These are phyloP conservation scores for Podaxis sp. DNA, from an alignment of 768 basidiomycete genomes.

Conservation along the genomic window DNA sequence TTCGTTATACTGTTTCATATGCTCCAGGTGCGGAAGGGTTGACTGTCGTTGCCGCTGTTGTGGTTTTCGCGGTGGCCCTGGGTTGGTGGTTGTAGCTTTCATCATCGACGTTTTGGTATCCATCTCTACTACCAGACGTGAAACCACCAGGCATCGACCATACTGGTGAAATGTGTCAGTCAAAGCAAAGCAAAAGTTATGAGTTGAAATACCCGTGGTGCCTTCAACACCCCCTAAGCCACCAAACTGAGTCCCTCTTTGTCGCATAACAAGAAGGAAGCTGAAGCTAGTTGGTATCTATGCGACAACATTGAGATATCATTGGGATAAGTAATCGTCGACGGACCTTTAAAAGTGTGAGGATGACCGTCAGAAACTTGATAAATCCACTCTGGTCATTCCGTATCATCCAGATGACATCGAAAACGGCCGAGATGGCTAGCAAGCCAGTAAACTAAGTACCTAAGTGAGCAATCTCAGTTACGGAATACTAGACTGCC, in stretches of 20 bases:
- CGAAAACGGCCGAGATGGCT: conserved; percentile 60
- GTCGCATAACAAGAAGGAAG: conserved; percentile 51
- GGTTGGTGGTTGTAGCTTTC: conserved; percentile 35
- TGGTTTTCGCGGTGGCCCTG: conserved; percentile 24
- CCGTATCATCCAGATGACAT: conserved; percentile 67
- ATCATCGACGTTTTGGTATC: conserved; percentile 65
- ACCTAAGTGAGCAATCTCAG: conserved; percentile 4
- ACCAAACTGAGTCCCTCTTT: conserved; percentile 56
- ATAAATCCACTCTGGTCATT: conserved; percentile 57
- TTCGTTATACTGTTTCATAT: conserved; percentile 41
- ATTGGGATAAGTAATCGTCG: too few species aligned
- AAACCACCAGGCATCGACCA: conserved; percentile 82
- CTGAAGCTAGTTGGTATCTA: conserved; percentile 63
- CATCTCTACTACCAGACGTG: conserved; percentile 51
- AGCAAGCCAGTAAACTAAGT: conserved; percentile 66
- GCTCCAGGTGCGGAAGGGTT: conserved; percentile 34
- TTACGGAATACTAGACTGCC: conserved; percentile 18
- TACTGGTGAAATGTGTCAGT: conserved; percentile 37
- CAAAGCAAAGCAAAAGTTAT: conserved; percentile 7
- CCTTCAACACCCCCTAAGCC: conserved; percentile 48
- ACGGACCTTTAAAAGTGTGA: conserved; percentile 59
- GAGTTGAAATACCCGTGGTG: conserved; percentile 49
- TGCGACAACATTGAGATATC: not conserved
- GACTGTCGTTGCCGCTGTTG: conserved; percentile 19
- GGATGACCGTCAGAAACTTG: conserved; percentile 51